A percentile compares a stretch with the other conserved stretches of the same genome.
These are phyloP conservation scores for Priceomyces castillae DNA, from an alignment of 805 yeast species.

Conservation along the genomic window DNA sequence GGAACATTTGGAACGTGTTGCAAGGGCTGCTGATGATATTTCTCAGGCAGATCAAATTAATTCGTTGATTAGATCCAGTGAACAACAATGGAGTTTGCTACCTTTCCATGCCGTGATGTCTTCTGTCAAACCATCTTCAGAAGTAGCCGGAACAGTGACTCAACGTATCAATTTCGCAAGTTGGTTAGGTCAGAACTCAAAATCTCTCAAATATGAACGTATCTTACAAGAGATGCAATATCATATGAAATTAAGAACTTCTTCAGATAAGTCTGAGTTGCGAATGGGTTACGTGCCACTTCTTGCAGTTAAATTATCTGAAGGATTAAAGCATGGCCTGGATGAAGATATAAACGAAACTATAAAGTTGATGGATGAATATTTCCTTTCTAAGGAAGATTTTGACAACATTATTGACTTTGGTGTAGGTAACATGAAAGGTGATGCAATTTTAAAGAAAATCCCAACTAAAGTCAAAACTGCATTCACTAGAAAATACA, in stretches of 20 bases:
- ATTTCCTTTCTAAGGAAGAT: slow-evolving; percentile 84
- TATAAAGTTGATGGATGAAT: slow-evolving; percentile 77
- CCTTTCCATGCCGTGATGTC: slow-evolving; percentile 90
- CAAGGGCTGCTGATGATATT: slow-evolving; percentile 81
- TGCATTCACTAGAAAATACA: slow-evolving; percentile 84
- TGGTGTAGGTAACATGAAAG: slow-evolving; percentile 57
- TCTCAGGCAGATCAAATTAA: slow-evolving; percentile 85
- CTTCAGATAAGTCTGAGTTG: slow-evolving; percentile 70
- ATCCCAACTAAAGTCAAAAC: slow-evolving; percentile 78
- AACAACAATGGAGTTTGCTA: slow-evolving; percentile 90
- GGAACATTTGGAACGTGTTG: slow-evolving; percentile 59
- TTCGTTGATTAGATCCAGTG: slow-evolving; percentile 78
- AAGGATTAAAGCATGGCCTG: slow-evolving; percentile 56
- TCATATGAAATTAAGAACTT: slow-evolving; percentile 77
- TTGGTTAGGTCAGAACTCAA: slow-evolving; percentile 90
- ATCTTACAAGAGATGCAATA: slow-evolving; percentile 83
- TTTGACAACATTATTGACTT: slow-evolving; percentile 88
- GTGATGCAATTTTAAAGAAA: slow-evolving; percentile 49
- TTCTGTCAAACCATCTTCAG: slow-evolving; percentile 73
- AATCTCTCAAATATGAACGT: slow-evolving; percentile 72
- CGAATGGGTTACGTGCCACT: slow-evolving; percentile 75
- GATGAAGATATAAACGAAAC: slow-evolving; percentile 64
- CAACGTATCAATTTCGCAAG: slow-evolving; percentile 77
- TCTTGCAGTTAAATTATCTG: slow-evolving; percentile 52
- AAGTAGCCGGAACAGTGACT: slow-evolving; percentile 66